Evolutionary conservation across 768 basidiomycete genomes (phyloP).

Genomic region (Collybia mongolica): DNA sequence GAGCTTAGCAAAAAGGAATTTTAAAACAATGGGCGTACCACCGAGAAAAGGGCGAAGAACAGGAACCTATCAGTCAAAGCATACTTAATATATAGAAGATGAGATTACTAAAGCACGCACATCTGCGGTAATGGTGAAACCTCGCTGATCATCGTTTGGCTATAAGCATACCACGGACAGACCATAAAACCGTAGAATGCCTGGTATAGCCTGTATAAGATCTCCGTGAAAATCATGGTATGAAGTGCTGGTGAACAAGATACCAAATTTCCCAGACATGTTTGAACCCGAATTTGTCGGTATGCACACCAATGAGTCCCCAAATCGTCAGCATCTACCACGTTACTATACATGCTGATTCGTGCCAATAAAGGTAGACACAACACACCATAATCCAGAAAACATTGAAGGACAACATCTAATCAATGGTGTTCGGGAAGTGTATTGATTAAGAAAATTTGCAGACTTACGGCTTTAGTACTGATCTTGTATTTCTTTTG

Average conservation of each 20-base stretch:
- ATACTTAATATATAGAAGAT: not conserved
- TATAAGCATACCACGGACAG: conserved; percentile 81
- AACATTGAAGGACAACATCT: conserved; percentile 75
- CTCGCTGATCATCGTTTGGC: conserved; percentile 82
- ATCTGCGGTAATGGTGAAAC: conserved; percentile 73
- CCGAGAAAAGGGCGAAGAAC: conserved; percentile 74
- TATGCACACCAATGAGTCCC: conserved; percentile 78
- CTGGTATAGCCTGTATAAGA: conserved; percentile 65
- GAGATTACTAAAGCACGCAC: conserved; percentile 29
- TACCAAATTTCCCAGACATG: conserved; percentile 82
- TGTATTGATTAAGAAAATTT: not conserved
- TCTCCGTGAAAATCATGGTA: not conserved
- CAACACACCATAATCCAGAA: conserved; percentile 64
- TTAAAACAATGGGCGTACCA: conserved; percentile 35
- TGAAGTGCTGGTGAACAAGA: conserved; percentile 7
- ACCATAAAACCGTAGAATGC: conserved; percentile 72
- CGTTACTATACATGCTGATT: not conserved
- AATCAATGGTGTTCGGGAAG: not conserved
- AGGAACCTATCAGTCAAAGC: conserved; percentile 44
- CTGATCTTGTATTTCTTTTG: conserved; percentile 63
- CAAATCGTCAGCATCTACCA: conserved; percentile 61
- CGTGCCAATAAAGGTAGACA: not conserved
- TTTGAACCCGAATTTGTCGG: conserved; percentile 75
- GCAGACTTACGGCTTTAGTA: conserved; percentile 54
- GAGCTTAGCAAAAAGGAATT: not conserved